Percentiles rank a stretch among this genome's conserved stretches.
Evolutionary conservation across 148 eudicot species (phyloP).

Genomic region (Vaccinium darrowii): DNA sequence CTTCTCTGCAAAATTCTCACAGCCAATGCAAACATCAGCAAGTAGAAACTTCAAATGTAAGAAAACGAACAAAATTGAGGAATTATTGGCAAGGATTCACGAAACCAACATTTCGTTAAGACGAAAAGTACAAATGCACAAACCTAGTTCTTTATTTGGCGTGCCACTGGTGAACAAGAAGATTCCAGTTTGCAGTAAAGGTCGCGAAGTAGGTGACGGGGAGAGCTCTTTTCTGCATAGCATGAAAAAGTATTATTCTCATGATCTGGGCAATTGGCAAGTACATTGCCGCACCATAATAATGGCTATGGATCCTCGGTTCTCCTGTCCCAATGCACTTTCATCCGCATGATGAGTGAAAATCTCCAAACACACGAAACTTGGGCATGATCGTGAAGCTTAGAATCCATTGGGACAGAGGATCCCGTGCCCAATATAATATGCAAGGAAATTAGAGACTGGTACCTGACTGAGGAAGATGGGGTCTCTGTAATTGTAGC

Average conservation of each 20-base stretch:
- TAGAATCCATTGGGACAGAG: not conserved
- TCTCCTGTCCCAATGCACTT: not conserved
- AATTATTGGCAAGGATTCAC: not conserved
- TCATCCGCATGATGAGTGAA: not conserved
- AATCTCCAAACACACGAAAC: not conserved
- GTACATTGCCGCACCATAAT: not conserved
- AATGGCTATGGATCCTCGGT: not conserved
- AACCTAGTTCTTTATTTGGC: slow-evolving; percentile 62
- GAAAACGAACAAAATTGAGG: not conserved
- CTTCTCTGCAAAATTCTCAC: slow-evolving; percentile 40
- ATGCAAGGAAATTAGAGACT: not conserved
- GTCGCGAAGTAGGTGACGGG: slow-evolving; percentile 59
- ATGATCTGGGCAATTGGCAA: not conserved
- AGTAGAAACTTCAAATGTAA: not conserved
- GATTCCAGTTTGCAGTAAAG: slow-evolving; percentile 45
- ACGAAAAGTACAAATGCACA: slow-evolving; percentile 11
- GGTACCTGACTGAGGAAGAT: slow-evolving; percentile 51
- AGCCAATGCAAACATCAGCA: not conserved
- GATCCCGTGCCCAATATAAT: not conserved
- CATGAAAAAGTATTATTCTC: not conserved
- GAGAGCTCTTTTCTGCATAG: slow-evolving; percentile 61
- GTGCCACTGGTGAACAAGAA: slow-evolving; percentile 48
- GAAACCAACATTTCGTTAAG: not conserved
- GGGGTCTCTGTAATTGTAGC: slow-evolving; percentile 59
- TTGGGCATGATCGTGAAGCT: not conserved